Evolutionary conservation across 23 red algal genomes (phyloP), one percentile per base, ranked within the genome.

Genomic region (Gracilaria domingensis): DNA sequence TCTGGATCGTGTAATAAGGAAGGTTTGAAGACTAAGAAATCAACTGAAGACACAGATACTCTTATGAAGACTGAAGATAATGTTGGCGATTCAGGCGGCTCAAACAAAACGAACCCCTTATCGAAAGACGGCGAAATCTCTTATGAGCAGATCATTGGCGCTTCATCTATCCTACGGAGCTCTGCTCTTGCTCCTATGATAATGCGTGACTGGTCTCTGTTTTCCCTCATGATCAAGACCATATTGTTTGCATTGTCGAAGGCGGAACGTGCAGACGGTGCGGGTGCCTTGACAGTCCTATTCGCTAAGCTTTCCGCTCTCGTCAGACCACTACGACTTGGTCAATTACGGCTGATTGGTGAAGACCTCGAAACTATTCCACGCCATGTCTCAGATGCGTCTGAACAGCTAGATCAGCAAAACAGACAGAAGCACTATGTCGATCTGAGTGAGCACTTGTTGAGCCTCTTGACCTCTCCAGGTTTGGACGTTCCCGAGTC

Each of bases 101-200:
- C 38, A 23, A 51, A 83, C 55, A 82, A 74, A 54, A 11, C 38
- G 23, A 51, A 45, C 0, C 14, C 38, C 14, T 0, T 12, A 2
- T 71, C 30, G 14, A 67, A 77, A 57, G 82, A 79, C 23, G 56
- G 33, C 3, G 85, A 89, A n/a, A 51, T 92, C 16, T 53, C 30
- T 40, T 92, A 96, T 64, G 94, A 96, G 40, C 66, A 82, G 74
- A 87, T 96, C 36, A 92, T 96, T 79, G 94, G 94, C 13, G 74
- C 94, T 9, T 26, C 94, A 50, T 78, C 88, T 77, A 24, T 96
- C 39, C 49, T 96, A 49, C 88, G 94, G 9, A 89, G 84, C 39
- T 50, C 86, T n/a, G 89, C 89, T 12, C 42, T 80, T 23, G 72
- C 88, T 8, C 94, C 88, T 0, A 65, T 85, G 25, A 78, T 96